phyloP scores from a whole-genome alignment of 129 eudicot species.

The Silybum marianum region DNA sequence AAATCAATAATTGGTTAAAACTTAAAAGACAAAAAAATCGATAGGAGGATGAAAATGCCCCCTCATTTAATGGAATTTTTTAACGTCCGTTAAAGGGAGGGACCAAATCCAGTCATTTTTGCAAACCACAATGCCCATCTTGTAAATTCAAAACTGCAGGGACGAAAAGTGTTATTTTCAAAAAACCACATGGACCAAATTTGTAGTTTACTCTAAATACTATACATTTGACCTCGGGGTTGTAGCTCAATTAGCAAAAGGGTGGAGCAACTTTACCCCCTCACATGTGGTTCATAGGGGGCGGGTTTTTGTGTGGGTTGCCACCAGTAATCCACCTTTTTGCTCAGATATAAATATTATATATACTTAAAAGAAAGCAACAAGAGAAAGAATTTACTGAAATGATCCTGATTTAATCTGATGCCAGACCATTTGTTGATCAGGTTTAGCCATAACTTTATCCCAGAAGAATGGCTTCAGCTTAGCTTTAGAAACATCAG shows the following conservation, averaged over 20 bases:
- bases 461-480: conserved; percentile 75
- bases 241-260: background rate
- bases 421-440: conserved; percentile 77
- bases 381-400: conserved; percentile 36
- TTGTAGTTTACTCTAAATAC: no score
- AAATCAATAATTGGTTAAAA: no score
- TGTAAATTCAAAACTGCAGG: no score
- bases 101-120: no score
- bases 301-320: background rate
- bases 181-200: no score
- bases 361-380: background rate
- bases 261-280: background rate
- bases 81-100: no score
- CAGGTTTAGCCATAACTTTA: conserved; percentile 59
- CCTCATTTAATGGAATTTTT: no score
- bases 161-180: no score
- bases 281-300: background rate
- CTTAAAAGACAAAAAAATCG: no score
- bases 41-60: no score
- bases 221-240: background rate
- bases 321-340: background rate
- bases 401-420: conserved; percentile 60
- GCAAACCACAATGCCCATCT: no score
- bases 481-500: conserved; percentile 46
- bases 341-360: background rate